Conservation (phyloP, 768 basidiomycete species). For the Boletus bicolor region DNA sequence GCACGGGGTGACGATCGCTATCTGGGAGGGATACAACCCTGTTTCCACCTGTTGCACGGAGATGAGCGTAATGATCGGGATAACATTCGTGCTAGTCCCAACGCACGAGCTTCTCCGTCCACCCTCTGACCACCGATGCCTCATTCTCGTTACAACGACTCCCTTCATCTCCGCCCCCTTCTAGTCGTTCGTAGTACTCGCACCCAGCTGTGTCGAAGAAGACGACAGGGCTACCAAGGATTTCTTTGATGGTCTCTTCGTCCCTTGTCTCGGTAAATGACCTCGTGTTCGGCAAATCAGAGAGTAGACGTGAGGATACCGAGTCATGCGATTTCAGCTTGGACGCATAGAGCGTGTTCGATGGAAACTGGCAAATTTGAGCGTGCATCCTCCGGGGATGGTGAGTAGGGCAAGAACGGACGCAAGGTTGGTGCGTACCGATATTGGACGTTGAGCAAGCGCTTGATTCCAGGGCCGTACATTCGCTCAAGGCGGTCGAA, state of each 20-base stretch:
- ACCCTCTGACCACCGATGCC: constrained; percentile 75
- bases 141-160: constrained; percentile 96
- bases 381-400: constrained; percentile 69
- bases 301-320: constrained; percentile 70
- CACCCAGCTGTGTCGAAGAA: constrained; percentile 96
- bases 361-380: constrained; percentile 83
- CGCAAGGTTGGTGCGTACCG: constrained; percentile 43
- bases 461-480: constrained; percentile 80
- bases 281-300: constrained; percentile 57
- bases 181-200: constrained; percentile 85
- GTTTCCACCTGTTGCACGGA: constrained; percentile 44
- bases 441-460: constrained; percentile 89
- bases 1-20: constrained; percentile 86
- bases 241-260: constrained; percentile 70
- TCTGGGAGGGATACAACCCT: constrained; percentile 65
- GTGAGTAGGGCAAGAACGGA: not conserved
- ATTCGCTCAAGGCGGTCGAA: constrained; percentile 90
- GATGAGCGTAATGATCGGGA: not conserved
- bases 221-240: constrained; percentile 72
- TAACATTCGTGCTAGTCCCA: no score
- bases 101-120: constrained; percentile 76
- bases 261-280: constrained; percentile 34
- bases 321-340: constrained; percentile 67
- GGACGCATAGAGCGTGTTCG: constrained; percentile 71
- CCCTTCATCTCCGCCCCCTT: constrained; percentile 81